These are phyloP conservation scores for Clavispora vitiphila DNA, from an alignment of 805 yeast genomes.

Conservation along the genomic window DNA sequence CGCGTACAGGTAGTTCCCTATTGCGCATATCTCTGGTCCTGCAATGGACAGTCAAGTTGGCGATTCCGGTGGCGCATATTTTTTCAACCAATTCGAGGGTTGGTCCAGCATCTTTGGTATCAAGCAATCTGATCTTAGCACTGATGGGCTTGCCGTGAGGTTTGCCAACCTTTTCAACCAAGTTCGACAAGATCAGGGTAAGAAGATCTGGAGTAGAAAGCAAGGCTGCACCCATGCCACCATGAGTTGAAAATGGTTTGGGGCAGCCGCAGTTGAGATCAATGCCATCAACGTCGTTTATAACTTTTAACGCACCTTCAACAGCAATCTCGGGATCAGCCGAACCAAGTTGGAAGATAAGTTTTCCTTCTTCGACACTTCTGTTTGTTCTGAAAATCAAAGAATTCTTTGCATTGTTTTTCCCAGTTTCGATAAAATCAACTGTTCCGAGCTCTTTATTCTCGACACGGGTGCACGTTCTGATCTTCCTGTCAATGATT, in stretches of 20 bases:
- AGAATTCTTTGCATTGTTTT: slow-evolving; percentile 27
- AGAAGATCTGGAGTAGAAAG: slow-evolving; percentile 75
- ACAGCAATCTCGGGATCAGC: slow-evolving; percentile 82
- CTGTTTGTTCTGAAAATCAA: slow-evolving; percentile 74
- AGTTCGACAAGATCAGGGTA: slow-evolving; percentile 57
- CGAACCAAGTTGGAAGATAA: slow-evolving; percentile 90
- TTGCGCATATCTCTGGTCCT: slow-evolving; percentile 86
- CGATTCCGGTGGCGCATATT: slow-evolving; percentile 67
- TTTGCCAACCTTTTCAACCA: slow-evolving; percentile 77
- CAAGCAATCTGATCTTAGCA: slow-evolving; percentile 81
- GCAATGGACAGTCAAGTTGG: slow-evolving; percentile 87
- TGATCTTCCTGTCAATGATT: slow-evolving; percentile 78
- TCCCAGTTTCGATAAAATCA: slow-evolving; percentile 43
- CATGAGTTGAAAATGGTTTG: slow-evolving; percentile 87
- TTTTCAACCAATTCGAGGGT: slow-evolving; percentile 54
- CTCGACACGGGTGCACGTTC: slow-evolving; percentile 60
- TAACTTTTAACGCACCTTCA: slow-evolving; percentile 76
- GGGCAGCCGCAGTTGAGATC: slow-evolving; percentile 98
- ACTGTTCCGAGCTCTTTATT: slow-evolving; percentile 56
- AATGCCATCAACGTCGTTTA: slow-evolving; percentile 84
- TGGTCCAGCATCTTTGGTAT: slow-evolving; percentile 45
- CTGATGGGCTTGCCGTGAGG: slow-evolving; percentile 78
- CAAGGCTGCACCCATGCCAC: slow-evolving; percentile 98
- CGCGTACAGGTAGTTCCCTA: slow-evolving; percentile 75
- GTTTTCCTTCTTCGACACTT: slow-evolving; percentile 50